These are phyloP conservation scores for Ogataea salicorniae DNA, from an alignment of 805 yeast species.

Conservation along the genomic window DNA sequence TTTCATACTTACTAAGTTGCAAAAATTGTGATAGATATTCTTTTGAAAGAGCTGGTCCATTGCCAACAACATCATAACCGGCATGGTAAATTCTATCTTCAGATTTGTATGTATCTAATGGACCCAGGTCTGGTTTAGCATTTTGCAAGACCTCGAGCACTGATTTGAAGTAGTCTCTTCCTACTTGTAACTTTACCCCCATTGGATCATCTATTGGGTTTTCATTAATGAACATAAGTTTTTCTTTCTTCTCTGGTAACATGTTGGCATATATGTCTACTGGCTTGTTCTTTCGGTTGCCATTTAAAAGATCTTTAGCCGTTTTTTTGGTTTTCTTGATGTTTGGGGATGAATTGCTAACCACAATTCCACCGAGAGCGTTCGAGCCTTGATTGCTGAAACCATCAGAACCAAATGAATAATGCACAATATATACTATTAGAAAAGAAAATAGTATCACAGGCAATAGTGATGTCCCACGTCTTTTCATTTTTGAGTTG, in stretches of 20 bases:
- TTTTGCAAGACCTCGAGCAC: slow-evolving; percentile 33
- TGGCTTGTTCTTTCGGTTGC: background rate
- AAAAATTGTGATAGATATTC: slow-evolving; percentile 48
- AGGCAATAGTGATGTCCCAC: background rate
- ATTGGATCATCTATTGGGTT: slow-evolving; percentile 28
- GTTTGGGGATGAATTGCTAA: background rate
- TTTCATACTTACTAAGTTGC: slow-evolving; percentile 38
- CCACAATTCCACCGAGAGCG: slow-evolving; percentile 25
- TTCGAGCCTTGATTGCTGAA: slow-evolving; percentile 30
- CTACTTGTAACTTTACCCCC: slow-evolving; percentile 30
- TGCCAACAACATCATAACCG: slow-evolving; percentile 39
- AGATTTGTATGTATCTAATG: slow-evolving; percentile 39
- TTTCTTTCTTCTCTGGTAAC: slow-evolving; percentile 11
- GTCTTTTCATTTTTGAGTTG: background rate
- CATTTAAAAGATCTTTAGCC: slow-evolving; percentile 14
- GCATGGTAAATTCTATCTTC: slow-evolving; percentile 50
- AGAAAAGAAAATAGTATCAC: background rate
- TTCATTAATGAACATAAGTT: slow-evolving; percentile 18
- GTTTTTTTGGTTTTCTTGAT: slow-evolving; percentile 4
- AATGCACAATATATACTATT: background rate
- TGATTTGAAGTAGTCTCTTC: slow-evolving; percentile 38
- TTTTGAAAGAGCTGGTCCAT: slow-evolving; percentile 43
- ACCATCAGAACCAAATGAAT: background rate
- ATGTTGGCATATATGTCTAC: slow-evolving; percentile 5
- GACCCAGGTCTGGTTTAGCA: slow-evolving; percentile 23